A percentile compares a stretch with the other conserved stretches of the same genome.
Evolutionary conservation across 768 basidiomycete genomes (phyloP).

Genomic region (Lactarius sp.): DNA sequence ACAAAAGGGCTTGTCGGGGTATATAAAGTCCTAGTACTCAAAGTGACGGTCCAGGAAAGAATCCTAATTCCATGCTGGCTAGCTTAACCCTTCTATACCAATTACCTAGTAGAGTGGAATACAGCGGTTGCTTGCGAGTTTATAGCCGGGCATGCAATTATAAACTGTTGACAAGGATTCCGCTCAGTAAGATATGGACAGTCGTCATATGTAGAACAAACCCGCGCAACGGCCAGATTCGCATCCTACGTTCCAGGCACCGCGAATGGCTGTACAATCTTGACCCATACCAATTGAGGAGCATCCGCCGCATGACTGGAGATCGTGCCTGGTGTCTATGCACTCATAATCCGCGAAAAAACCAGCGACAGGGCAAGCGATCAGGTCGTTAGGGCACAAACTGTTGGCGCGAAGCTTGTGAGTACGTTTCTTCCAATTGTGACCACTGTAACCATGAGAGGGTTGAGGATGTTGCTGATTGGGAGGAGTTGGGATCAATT

Average conservation of each 20-base stretch:
- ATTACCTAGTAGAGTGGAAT: slow-evolving; percentile 33
- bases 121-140: slow-evolving; percentile 42
- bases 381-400: slow-evolving; percentile 50
- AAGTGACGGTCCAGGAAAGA: neutral
- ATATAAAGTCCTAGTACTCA: neutral
- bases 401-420: slow-evolving; percentile 37
- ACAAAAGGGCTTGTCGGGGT: neutral
- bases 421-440: slow-evolving; percentile 29
- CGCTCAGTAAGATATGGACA: slow-evolving; percentile 9
- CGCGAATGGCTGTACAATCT: slow-evolving; percentile 65
- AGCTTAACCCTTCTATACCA: neutral
- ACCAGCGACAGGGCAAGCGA: slow-evolving; percentile 53
- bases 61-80: neutral
- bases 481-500: slow-evolving; percentile 34
- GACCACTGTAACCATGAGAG: slow-evolving; percentile 29
- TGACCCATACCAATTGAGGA: slow-evolving; percentile 54
- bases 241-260: slow-evolving; percentile 70
- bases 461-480: slow-evolving; percentile 35
- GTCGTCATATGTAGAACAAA: slow-evolving; percentile 32
- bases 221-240: slow-evolving; percentile 48
- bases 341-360: slow-evolving; percentile 50
- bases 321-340: slow-evolving; percentile 55
- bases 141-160: slow-evolving; percentile 47
- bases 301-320: slow-evolving; percentile 77
- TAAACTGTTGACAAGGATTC: slow-evolving; percentile 36